Percentiles rank a stretch among this genome's conserved stretches.
These are phyloP conservation scores for Candida smagusa DNA, from an alignment of 1,139 yeast species.

Conservation along the genomic window DNA sequence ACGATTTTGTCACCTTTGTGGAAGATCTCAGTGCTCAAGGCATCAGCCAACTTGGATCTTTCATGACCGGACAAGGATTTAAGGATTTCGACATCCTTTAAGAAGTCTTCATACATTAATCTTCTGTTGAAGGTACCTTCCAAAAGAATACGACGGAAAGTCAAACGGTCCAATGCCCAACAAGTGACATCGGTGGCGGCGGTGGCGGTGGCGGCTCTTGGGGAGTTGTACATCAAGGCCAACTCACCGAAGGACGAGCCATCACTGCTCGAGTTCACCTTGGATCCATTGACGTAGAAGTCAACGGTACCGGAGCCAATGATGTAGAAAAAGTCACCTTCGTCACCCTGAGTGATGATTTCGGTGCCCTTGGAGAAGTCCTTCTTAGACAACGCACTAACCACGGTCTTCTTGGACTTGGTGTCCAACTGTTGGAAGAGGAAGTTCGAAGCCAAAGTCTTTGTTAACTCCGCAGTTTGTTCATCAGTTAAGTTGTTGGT, in stretches of 20 bases:
- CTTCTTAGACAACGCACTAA: slow-evolving; percentile 78
- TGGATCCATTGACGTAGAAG: slow-evolving; percentile 67
- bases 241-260: slow-evolving; percentile 96
- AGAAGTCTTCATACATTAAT: slow-evolving; percentile 82
- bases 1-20: slow-evolving; percentile 74
- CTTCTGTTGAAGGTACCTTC: slow-evolving; percentile 91
- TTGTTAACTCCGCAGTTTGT: slow-evolving; percentile 66
- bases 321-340: slow-evolving; percentile 91
- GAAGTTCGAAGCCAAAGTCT: slow-evolving; percentile 75
- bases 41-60: slow-evolving; percentile 91
- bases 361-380: slow-evolving; percentile 55
- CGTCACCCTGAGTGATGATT: slow-evolving; percentile 91
- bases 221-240: slow-evolving; percentile 96
- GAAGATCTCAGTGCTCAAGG: slow-evolving; percentile 75
- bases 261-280: slow-evolving; percentile 72
- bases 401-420: slow-evolving; percentile 71
- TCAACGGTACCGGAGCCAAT: slow-evolving; percentile 85
- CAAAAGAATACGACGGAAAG: slow-evolving; percentile 86
- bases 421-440: slow-evolving; percentile 75
- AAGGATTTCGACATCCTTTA: slow-evolving; percentile 83
- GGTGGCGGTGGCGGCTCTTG: slow-evolving; percentile 92
- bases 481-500: slow-evolving; percentile 59
- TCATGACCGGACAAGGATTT: slow-evolving; percentile 72
- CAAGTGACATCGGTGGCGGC: slow-evolving; percentile 64
- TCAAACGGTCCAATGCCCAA: slow-evolving; percentile 93